A percentile compares a stretch with the other conserved stretches of the same genome.
Evolutionary conservation across 371 early-diverging fungal species (phyloP).

Genomic region (Nematocida ironsii): DNA sequence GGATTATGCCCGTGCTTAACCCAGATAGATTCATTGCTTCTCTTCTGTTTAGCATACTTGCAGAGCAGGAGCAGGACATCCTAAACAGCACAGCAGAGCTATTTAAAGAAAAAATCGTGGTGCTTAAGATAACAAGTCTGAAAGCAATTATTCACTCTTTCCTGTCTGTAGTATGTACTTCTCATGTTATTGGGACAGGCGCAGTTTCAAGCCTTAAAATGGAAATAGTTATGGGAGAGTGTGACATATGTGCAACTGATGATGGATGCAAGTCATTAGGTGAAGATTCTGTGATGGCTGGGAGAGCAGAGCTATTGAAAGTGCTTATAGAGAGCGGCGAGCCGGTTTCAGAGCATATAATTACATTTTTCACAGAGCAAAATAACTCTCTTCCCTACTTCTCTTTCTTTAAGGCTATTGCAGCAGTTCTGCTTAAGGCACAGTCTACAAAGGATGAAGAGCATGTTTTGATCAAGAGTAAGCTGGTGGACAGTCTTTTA

Average conservation of each 20-base stretch:
- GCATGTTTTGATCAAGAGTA: neutral
- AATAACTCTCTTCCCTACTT: slow-evolving; percentile 1
- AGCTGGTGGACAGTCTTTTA: slow-evolving; percentile 2
- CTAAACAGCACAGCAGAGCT: slow-evolving; percentile 35
- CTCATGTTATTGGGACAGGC: neutral
- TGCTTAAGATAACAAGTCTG: neutral
- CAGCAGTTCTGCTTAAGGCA: slow-evolving; percentile 7
- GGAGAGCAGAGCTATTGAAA: slow-evolving; percentile 7
- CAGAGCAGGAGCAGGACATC: slow-evolving; percentile 58
- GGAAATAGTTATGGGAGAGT: slow-evolving; percentile 36
- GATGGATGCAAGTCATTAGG: slow-evolving; percentile 56
- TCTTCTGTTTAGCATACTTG: slow-evolving; percentile 53
- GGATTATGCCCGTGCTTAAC: neutral
- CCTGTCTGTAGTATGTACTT: neutral
- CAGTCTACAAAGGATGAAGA: neutral
- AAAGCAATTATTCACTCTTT: slow-evolving; percentile 11
- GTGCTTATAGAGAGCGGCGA: neutral
- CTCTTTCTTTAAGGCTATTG: slow-evolving; percentile 6
- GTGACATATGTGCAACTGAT: slow-evolving; percentile 47
- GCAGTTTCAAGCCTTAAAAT: neutral
- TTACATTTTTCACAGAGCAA: slow-evolving; percentile 4
- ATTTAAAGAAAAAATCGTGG: slow-evolving; percentile 13
- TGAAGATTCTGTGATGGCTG: slow-evolving; percentile 27
- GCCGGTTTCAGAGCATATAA: too few species aligned
- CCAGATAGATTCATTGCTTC: slow-evolving; percentile 30